phyloP scores from a whole-genome alignment of 1,284 basidiomycete species.

The Sparassis latifolia region DNA sequence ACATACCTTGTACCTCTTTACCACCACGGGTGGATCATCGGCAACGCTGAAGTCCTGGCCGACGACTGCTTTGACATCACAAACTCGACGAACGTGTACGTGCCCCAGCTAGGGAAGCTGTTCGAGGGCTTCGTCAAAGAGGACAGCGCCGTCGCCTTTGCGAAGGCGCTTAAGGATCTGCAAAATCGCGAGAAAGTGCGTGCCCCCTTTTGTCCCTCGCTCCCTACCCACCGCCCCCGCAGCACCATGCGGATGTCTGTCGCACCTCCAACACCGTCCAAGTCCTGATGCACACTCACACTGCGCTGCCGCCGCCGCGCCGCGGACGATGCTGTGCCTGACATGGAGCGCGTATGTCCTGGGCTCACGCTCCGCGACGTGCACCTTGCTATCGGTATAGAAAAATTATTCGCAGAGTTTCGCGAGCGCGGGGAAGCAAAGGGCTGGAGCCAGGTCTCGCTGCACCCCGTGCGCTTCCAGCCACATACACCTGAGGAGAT shows the following conservation, averaged over 20 bases:
- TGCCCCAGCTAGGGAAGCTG: constrained; percentile 17
- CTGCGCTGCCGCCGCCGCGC: constrained; percentile 18
- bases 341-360: constrained; percentile 13
- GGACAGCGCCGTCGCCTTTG: constrained; percentile 21
- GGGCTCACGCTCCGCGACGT: constrained; percentile 49
- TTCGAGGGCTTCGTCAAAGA: constrained; percentile 20
- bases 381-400: constrained; percentile 34
- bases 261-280: background rate
- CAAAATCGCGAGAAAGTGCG: constrained; percentile 28
- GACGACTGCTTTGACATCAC: background rate
- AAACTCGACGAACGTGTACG: background rate
- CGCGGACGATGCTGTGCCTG: constrained; percentile 2
- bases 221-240: background rate
- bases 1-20: constrained; percentile 27
- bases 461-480: background rate
- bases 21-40: constrained; percentile 27
- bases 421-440: background rate
- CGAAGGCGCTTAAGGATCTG: constrained; percentile 20
- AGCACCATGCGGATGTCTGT: constrained; percentile 6
- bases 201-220: constrained; percentile 4
- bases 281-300: constrained; percentile 23
- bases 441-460: background rate
- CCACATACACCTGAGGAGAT: background rate
- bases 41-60: constrained; percentile 9
- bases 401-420: constrained; percentile 3